Conservation (phyloP, 352 stramenopile species). For the Globisporangium solare region DNA sequence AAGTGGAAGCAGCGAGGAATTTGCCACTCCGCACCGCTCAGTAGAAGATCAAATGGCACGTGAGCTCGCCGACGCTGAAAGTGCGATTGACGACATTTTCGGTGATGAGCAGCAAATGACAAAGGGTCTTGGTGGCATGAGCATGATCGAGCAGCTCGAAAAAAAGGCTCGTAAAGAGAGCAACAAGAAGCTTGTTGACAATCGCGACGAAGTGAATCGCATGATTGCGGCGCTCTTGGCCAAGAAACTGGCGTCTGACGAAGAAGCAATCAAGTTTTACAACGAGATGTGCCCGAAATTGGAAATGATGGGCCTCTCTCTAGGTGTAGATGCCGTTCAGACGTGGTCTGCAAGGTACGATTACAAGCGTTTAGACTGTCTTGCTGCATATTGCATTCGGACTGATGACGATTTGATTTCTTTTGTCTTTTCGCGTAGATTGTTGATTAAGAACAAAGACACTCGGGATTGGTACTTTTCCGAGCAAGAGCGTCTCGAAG, state of each 20-base stretch:
- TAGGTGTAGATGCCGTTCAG: conserved; percentile 67
- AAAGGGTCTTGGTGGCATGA: conserved; percentile 70
- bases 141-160: conserved; percentile 85
- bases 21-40: conserved; percentile 23
- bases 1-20: conserved; percentile 15
- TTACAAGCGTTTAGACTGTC: background rate
- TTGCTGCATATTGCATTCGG: background rate
- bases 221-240: conserved; percentile 51
- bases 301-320: conserved; percentile 53
- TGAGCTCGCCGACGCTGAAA: conserved; percentile 73
- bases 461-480: conserved; percentile 83
- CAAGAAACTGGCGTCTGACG: conserved; percentile 45
- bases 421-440: conserved; percentile 13
- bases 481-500: conserved; percentile 73
- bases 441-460: conserved; percentile 88
- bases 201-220: conserved; percentile 54
- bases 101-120: conserved; percentile 67
- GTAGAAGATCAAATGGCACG: conserved; percentile 84
- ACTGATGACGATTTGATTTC: background rate
- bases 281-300: conserved; percentile 50
- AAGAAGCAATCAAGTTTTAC: conserved; percentile 70
- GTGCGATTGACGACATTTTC: conserved; percentile 81
- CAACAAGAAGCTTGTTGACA: conserved; percentile 86
- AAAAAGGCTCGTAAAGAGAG: conserved; percentile 81
- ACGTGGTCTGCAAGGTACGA: conserved; percentile 71